Evolutionary conservation across 441 rosid genomes (phyloP).

Genomic region (Syzygium malaccense): DNA sequence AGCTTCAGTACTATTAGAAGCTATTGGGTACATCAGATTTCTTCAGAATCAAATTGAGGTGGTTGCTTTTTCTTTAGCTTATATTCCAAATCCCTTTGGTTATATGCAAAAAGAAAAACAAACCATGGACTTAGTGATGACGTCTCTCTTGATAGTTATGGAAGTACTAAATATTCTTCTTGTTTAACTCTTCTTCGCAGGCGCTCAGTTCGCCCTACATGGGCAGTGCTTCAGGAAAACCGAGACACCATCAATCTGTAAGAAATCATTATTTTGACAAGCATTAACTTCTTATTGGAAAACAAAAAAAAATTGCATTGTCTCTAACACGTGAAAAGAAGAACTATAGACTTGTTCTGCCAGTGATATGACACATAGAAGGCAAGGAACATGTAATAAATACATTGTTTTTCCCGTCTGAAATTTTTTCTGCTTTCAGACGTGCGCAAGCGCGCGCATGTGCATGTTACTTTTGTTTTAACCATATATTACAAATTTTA

Average conservation of each 20-base stretch:
- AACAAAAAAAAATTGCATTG: background rate
- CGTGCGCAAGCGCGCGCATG: background rate
- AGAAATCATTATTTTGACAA: background rate
- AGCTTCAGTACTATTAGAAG: slow-evolving; percentile 95
- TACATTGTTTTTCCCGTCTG: background rate
- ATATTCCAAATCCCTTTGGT: background rate
- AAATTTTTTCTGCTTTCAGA: background rate
- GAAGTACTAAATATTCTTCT: slow-evolving; percentile 3
- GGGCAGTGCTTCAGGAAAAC: background rate
- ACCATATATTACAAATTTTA: background rate
- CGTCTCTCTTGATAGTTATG: slow-evolving; percentile 8
- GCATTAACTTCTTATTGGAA: background rate
- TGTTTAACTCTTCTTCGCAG: slow-evolving; percentile 25
- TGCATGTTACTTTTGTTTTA: background rate
- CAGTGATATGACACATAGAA: background rate
- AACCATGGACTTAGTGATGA: slow-evolving; percentile 16
- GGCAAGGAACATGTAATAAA: background rate
- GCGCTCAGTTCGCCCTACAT: slow-evolving; percentile 70
- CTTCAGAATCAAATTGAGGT: slow-evolving; percentile 99
- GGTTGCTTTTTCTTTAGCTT: slow-evolving; percentile 28
- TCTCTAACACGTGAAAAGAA: background rate
- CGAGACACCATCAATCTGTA: background rate
- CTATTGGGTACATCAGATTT: slow-evolving; percentile 99
- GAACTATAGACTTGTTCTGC: background rate
- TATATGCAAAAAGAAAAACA: slow-evolving; percentile 7